phyloP scores from a whole-genome alignment of 257 asterid genomes.

The Pogostemon cablin region DNA sequence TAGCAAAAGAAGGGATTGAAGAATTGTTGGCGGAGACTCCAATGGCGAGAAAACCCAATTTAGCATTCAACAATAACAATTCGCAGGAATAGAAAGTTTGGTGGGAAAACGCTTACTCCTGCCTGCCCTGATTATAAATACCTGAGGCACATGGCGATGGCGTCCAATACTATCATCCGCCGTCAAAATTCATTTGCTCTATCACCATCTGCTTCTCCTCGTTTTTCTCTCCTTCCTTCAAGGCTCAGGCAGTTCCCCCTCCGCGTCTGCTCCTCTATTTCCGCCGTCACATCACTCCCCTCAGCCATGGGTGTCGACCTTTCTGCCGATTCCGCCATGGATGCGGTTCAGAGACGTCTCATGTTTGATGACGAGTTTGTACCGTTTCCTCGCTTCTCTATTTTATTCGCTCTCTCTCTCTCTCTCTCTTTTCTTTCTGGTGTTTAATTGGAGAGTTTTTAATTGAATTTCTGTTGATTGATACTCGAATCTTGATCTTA shows the following conservation, averaged over 20 bases:
- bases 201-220: conserved; percentile 30
- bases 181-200: conserved; percentile 33
- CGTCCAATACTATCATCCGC: conserved; percentile 33
- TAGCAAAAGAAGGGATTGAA: background rate
- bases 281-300: conserved; percentile 37
- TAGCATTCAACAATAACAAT: conserved; percentile 8
- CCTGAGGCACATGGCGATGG: background rate
- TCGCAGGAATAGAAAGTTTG: background rate
- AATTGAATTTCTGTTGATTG: background rate
- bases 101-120: background rate
- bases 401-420: conserved; percentile 7
- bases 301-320: conserved; percentile 53
- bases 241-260: conserved; percentile 13
- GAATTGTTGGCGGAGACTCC: conserved; percentile 21
- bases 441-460: no score
- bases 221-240: conserved; percentile 6
- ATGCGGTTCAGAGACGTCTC: conserved; percentile 92
- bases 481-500: background rate
- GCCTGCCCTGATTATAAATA: background rate
- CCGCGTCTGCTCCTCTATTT: conserved; percentile 32
- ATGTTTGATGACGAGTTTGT: conserved; percentile 96
- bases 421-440: no score
- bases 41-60: background rate
- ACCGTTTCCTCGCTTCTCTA: background rate
- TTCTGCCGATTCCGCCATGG: conserved; percentile 76